These are phyloP conservation scores for Citrus hindsii DNA, from an alignment of 345 rosid genomes.

Conservation along the genomic window DNA sequence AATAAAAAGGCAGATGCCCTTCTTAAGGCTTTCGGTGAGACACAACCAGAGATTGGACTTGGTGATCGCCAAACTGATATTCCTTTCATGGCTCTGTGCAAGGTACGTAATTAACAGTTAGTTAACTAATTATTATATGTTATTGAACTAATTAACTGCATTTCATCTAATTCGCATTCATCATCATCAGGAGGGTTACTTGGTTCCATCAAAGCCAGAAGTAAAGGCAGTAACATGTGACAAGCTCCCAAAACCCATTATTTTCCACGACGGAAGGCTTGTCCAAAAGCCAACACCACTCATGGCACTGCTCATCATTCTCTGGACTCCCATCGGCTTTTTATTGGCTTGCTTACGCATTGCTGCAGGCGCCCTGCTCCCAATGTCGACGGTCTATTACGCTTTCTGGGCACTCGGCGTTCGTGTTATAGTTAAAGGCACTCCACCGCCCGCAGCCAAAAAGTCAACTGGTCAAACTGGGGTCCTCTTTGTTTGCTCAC, in stretches of 20 bases:
- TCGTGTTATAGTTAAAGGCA: conserved; percentile 60
- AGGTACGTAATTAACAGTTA: conserved; percentile 28
- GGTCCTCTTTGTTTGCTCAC: conserved; percentile 61
- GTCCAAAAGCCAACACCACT: conserved; percentile 70
- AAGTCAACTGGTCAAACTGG: conserved; percentile 41
- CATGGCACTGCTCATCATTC: conserved; percentile 46
- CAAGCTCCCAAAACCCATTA: conserved; percentile 54
- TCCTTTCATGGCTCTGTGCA: conserved; percentile 56
- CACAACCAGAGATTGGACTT: conserved; percentile 51
- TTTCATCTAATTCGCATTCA: too few species aligned
- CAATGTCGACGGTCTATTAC: conserved; percentile 55
- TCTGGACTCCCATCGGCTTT: conserved; percentile 80
- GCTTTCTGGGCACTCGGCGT: conserved; percentile 63
- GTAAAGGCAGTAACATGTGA: conserved; percentile 27
- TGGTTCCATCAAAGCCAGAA: conserved; percentile 30
- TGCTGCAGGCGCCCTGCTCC: conserved; percentile 61
- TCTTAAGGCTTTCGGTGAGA: conserved; percentile 35
- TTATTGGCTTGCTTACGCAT: conserved; percentile 51
- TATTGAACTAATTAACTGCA: too few species aligned
- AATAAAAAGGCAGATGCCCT: conserved; percentile 44
- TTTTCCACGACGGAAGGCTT: conserved; percentile 84
- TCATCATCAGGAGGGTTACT: conserved; percentile 35
- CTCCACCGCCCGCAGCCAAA: conserved; percentile 43
- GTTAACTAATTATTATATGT: too few species aligned
- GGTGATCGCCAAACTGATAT: conserved; percentile 42